Conservation (phyloP, 2,329 filamentous ascomycete species). For the Neonectria coccinea region DNA sequence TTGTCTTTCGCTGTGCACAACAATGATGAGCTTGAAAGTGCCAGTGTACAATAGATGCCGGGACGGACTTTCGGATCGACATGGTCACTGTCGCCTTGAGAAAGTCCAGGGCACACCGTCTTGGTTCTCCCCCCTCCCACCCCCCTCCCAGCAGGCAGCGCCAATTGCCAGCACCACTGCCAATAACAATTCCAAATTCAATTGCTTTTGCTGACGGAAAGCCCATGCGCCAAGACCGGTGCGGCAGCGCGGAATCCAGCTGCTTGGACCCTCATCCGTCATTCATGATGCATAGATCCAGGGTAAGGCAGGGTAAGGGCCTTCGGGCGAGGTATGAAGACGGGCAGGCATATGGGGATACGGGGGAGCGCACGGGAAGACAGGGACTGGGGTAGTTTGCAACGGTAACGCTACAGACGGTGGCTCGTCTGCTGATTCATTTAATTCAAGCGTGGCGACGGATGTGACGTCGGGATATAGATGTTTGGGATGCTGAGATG, state of each 20-base stretch:
- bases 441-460: slow-evolving; percentile 24
- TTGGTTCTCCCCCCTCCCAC: too few relatives aligned
- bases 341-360: too few relatives aligned
- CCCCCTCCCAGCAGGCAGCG: not conserved
- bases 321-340: not conserved
- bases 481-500: slow-evolving; percentile 31
- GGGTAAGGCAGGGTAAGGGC: slow-evolving; percentile 14
- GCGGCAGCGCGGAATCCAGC: slow-evolving; percentile 1
- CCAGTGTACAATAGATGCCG: not conserved
- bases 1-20: not conserved
- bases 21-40: too few relatives aligned
- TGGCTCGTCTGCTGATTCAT: slow-evolving; percentile 19
- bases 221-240: slow-evolving; percentile 3
- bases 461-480: slow-evolving; percentile 36
- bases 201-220: slow-evolving; percentile 11
- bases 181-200: not conserved
- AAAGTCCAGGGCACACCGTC: not conserved
- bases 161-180: not conserved
- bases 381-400: slow-evolving; percentile 4
- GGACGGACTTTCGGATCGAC: not conserved
- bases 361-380: not conserved
- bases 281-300: not conserved
- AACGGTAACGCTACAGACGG: slow-evolving; percentile 14
- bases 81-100: not conserved
- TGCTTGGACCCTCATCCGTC: slow-evolving; percentile 11